A percentile compares a stretch with the other conserved stretches of the same genome.
Evolutionary conservation across 371 early-diverging fungal species (phyloP).

Genomic region (Mucor velutinosus): DNA sequence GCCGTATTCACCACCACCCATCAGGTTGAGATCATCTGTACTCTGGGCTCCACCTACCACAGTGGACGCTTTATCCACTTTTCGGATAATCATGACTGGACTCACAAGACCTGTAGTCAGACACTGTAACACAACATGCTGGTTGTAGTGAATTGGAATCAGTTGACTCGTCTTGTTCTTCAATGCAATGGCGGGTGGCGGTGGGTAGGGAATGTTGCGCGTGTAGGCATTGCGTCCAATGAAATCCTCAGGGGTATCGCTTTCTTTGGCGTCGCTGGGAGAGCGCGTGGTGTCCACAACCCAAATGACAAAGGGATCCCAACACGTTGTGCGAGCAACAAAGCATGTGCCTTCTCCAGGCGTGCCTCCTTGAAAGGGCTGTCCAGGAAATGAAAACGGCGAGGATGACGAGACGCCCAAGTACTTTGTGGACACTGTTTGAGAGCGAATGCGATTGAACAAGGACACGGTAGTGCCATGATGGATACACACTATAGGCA

Average conservation of each 20-base stretch:
- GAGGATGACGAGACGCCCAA: slow-evolving; percentile 60
- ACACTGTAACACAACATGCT: slow-evolving; percentile 83
- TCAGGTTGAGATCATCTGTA: slow-evolving; percentile 62
- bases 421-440: slow-evolving; percentile 88
- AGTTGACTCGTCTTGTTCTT: slow-evolving; percentile 73
- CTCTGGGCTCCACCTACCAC: slow-evolving; percentile 65
- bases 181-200: slow-evolving; percentile 71
- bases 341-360: slow-evolving; percentile 56
- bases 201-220: slow-evolving; percentile 53
- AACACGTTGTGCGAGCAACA: slow-evolving; percentile 75
- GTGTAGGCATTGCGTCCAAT: slow-evolving; percentile 27
- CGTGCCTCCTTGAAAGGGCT: slow-evolving; percentile 13
- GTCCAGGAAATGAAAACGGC: slow-evolving; percentile 34
- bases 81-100: slow-evolving; percentile 83
- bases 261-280: slow-evolving; percentile 33
- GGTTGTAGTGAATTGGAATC: slow-evolving; percentile 83
- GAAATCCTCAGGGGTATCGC: slow-evolving; percentile 28
- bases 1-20: slow-evolving; percentile 48
- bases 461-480: slow-evolving; percentile 81
- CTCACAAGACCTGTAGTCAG: slow-evolving; percentile 81
- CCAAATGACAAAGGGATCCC: slow-evolving; percentile 93
- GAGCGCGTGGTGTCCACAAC: slow-evolving; percentile 65
- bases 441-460: slow-evolving; percentile 86
- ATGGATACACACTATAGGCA: slow-evolving; percentile 68
- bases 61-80: slow-evolving; percentile 80